A percentile compares a stretch with the other conserved stretches of the same genome.
These are phyloP conservation scores for Letharia lupina DNA, from an alignment of 495 filamentous ascomycete species.

Conservation along the genomic window DNA sequence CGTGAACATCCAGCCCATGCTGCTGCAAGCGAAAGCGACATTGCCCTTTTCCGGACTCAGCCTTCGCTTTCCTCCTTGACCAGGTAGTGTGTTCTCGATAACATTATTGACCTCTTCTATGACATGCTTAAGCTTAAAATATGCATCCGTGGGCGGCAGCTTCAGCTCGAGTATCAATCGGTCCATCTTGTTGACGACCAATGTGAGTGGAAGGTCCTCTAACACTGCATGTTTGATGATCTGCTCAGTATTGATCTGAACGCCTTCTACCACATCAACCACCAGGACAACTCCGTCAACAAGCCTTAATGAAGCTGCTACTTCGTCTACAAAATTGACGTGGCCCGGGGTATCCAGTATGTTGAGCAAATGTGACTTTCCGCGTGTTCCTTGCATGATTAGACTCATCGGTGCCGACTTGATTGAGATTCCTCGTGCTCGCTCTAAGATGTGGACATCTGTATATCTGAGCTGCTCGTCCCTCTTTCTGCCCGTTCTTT, in stretches of 20 bases:
- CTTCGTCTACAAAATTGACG: conserved; percentile 96
- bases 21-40: conserved; percentile 85
- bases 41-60: conserved; percentile 96
- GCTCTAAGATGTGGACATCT: conserved; percentile 79
- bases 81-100: conserved; percentile 81
- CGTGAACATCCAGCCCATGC: conserved; percentile 95
- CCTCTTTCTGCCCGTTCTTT: conserved; percentile 66
- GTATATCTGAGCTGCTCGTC: conserved; percentile 94
- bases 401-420: conserved; percentile 94
- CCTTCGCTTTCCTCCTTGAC: conserved; percentile 68
- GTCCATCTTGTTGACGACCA: conserved; percentile 97
- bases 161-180: conserved; percentile 90
- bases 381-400: conserved; percentile 74
- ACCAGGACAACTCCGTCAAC: conserved; percentile 89
- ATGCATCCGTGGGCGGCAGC: conserved; percentile 88
- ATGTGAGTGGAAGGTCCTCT: conserved; percentile 77
- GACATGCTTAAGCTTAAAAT: conserved; percentile 97
- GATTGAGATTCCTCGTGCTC: conserved; percentile 84
- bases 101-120: conserved; percentile 95
- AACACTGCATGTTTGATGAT: conserved; percentile 93
- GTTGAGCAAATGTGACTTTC: conserved; percentile 94
- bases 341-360: conserved; percentile 94
- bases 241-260: conserved; percentile 92
- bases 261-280: conserved; percentile 96
- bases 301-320: conserved; percentile 76